Base-by-base conservation (phyloP, 2,329 filamentous ascomycete genomes). In the Harringtonia aguacate region DNA sequence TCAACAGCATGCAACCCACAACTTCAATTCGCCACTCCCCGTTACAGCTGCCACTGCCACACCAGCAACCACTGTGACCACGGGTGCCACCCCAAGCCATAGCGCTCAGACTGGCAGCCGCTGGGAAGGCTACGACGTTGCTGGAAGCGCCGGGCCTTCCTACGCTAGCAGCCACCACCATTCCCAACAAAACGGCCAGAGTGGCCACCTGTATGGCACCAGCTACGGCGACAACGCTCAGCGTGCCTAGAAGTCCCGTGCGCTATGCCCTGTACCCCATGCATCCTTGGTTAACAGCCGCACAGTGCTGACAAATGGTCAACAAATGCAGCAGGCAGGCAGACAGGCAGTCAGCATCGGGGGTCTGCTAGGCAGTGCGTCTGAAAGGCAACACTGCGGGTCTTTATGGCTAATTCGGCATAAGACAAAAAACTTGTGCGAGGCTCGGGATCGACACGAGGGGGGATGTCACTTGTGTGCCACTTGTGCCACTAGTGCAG, bases 1-100 rank as follows among this genome's bases (percentile, higher is more conserved):
- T 35, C 46, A 45, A 66, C 70, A 53, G 68, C 70, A 58, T 69
- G 70, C 73, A 55, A 61, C 72, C 39, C 68, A 48, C n/a, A 48
- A 31, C 37, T 49, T 50, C 43, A 50, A 48, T 43, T 51, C 50
- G 24, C 45, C 49, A 3, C 44, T 52, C 15, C 45, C 48, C 29
- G 29, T 47, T 14, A 13, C 45, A 12, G 35, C 39, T 3, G 29
- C 35, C 12, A 18, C 37, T 9, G 22, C 44, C 15, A 34, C 31
- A 2, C 36, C 10, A n/a, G 29, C 12, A 29, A 37, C 14, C 33
- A 31, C n/a, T 7, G 20, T 45, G 2, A 40, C 33, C 5, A 8
- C 34, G 10, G 20, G 20, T 3, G 18, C 39, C 2, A 8, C 12
- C 8, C 2, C 34, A 14, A 36, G 36, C 35, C 44, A 39, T 6